Percentiles rank a stretch among this genome's conserved stretches.
Conservation (phyloP, 1,139 yeast genomes). For the Hansenula sp. region DNA sequence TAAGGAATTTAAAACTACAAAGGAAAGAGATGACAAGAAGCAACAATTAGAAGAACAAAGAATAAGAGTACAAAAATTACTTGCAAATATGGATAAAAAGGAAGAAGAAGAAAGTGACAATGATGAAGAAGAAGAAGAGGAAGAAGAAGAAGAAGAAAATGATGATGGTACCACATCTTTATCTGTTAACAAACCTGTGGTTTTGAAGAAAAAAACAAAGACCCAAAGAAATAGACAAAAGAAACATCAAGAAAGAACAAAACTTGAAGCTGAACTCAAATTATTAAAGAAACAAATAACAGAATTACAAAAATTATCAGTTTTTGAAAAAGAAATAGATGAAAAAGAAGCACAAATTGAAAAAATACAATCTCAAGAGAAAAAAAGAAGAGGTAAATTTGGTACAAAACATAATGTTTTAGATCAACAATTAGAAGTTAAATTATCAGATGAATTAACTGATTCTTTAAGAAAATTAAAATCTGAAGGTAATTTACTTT, state of each 20-base stretch:
- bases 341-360: slow-evolving; percentile 21
- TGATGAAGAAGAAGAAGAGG: slow-evolving; percentile 32
- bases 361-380: slow-evolving; percentile 23
- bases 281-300: slow-evolving; percentile 50
- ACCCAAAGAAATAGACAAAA: slow-evolving; percentile 70
- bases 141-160: slow-evolving; percentile 30
- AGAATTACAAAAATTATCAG: slow-evolving; percentile 55
- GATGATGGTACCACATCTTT: slow-evolving; percentile 25
- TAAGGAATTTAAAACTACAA: slow-evolving; percentile 63
- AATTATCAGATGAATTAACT: slow-evolving; percentile 82
- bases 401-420: slow-evolving; percentile 53
- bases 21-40: slow-evolving; percentile 61
- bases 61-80: slow-evolving; percentile 58
- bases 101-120: slow-evolving; percentile 41
- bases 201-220: slow-evolving; percentile 68
- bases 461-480: slow-evolving; percentile 79
- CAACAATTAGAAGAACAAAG: slow-evolving; percentile 55
- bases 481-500: slow-evolving; percentile 86
- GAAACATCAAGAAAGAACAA: slow-evolving; percentile 57
- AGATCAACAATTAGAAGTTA: slow-evolving; percentile 74
- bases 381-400: slow-evolving; percentile 31
- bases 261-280: slow-evolving; percentile 54
- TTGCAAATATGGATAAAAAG: slow-evolving; percentile 55
- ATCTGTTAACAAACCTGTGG: slow-evolving; percentile 71
- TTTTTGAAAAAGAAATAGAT: slow-evolving; percentile 38